Evolutionary conservation across 2,329 filamentous ascomycete genomes (phyloP), one percentile per base, ranked within the genome.

Genomic region (Zarea fungicola): DNA sequence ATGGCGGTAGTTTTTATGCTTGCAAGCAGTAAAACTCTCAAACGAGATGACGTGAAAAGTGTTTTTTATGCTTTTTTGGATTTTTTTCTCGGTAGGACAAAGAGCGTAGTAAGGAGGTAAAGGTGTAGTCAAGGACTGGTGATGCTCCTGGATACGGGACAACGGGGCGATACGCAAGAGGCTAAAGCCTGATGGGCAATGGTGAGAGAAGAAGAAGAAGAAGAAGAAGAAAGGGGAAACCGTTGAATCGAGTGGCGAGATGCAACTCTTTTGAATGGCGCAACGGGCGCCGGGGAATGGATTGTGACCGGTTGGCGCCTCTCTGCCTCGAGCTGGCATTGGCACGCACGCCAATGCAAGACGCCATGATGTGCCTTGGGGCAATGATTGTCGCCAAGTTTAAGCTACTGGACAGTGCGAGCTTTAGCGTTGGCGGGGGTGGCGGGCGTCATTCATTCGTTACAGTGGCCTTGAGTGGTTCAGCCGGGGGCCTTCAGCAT

Each of bases 1-100:
- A 67, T 56, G 62, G 58, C 55, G 63, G 60, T 65, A 52, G 50
- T 52, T 52, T 52, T 52, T 34, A 44, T 52, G 50, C 50, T 52
- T 28, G 40, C 50, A 52, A 52, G 50, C 50, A 52, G 44, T 36
- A 22, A 31, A 25, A 40, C 35, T 37, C 43, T 47, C 41, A 26
- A 25, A 43, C 18, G 39, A 42, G 39, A 32, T 13, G 28, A n/a
- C 10, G 21, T 25, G 37, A 16, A 43, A 13, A 19, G 21, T 23
- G 23, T 22, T 32, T 43, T 42, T 35, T 47, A 36, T 46, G 40
- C n/a, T 16, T 50, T 25, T 21, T 45, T 45, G 31, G 8, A 22
- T 32, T 18, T 19, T 36, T 48, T 26, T 34, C n/a, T n/a, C 14
- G 19, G 22, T 21, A 31, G 25, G 19, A 32, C 29, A 16, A 4